A percentile compares a stretch with the other conserved stretches of the same genome.
Evolutionary conservation across 179 eudicot genomes (phyloP).

Genomic region (Actinidia polygama): DNA sequence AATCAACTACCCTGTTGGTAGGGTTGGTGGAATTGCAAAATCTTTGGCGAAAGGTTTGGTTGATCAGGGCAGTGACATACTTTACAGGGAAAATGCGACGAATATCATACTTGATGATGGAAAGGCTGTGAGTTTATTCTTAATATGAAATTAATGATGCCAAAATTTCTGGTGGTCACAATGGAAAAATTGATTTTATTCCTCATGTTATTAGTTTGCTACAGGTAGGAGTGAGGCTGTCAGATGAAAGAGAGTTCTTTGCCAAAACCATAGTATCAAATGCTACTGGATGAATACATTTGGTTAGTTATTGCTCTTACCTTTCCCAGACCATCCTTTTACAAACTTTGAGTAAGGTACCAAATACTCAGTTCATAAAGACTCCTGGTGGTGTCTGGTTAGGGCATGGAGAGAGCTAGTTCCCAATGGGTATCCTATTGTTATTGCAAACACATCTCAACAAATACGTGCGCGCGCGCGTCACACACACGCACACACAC

Average conservation of each 20-base stretch:
- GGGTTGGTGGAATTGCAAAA: constrained; percentile 95
- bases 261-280: constrained; percentile 89
- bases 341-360: neutral
- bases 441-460: neutral
- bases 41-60: constrained; percentile 88
- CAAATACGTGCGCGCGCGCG: too few relatives aligned
- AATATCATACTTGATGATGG: constrained; percentile 72
- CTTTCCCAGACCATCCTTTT: neutral
- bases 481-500: neutral
- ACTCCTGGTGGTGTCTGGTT: neutral
- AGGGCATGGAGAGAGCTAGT: neutral
- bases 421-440: neutral
- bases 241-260: constrained; percentile 82
- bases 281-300: constrained; percentile 98
- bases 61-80: constrained; percentile 83
- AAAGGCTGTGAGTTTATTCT: constrained; percentile 77
- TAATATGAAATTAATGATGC: neutral
- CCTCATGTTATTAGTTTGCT: constrained; percentile 20
- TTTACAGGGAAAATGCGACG: constrained; percentile 88
- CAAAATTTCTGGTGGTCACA: neutral
- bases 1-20: constrained; percentile 97
- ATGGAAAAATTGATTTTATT: neutral
- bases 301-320: constrained; percentile 52
- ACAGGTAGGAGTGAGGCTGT: constrained; percentile 84
- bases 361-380: neutral